Evolutionary conservation across 2,329 filamentous ascomycete genomes (phyloP).

Genomic region (Akanthomyces muscarius): DNA sequence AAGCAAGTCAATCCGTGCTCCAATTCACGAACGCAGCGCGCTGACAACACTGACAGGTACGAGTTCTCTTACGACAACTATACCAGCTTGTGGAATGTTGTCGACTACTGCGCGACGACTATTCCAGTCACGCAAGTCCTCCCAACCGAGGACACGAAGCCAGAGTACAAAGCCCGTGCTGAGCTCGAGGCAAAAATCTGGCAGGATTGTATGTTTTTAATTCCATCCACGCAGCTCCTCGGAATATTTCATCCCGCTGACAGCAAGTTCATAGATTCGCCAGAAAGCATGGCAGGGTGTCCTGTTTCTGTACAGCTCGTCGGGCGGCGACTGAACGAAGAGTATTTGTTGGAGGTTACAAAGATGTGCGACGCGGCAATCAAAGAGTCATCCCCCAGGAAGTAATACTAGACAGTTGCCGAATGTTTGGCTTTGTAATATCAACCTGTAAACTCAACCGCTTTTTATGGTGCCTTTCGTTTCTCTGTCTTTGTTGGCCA

Average conservation of each 20-base stretch:
- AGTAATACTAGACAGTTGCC: no score
- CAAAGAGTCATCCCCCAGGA: background rate
- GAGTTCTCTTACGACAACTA: constrained; percentile 9
- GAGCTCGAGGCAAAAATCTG: background rate
- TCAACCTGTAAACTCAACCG: no score
- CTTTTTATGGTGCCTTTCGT: no score
- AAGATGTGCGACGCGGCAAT: background rate
- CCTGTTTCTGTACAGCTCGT: background rate
- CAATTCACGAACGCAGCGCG: background rate
- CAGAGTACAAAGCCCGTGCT: background rate
- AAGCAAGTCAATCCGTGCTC: background rate
- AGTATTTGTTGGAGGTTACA: background rate
- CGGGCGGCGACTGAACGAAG: background rate
- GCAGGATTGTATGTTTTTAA: background rate
- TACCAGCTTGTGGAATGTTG: constrained; percentile 2
- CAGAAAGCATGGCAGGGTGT: background rate
- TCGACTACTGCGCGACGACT: constrained; percentile 6
- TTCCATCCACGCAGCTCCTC: no score
- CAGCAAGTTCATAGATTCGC: background rate
- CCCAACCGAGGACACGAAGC: background rate
- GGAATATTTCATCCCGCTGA: background rate
- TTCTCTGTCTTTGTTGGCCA: no score
- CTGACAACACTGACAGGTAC: background rate
- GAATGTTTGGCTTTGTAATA: no score
- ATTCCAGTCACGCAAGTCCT: background rate